Evolutionary conservation across 2,329 filamentous ascomycete genomes (phyloP).

Genomic region (Alternaria longipes): DNA sequence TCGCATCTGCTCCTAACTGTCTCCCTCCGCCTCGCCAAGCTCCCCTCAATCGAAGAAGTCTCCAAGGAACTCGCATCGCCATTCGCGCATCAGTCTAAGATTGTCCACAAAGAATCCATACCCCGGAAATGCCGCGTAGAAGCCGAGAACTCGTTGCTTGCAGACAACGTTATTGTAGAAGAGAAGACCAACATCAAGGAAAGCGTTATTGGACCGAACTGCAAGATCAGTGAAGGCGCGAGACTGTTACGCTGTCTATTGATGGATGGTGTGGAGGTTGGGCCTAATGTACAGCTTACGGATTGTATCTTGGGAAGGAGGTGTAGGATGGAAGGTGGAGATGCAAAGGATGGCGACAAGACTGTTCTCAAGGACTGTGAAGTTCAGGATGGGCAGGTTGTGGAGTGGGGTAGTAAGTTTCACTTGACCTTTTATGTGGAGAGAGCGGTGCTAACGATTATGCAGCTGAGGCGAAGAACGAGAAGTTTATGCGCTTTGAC

Average conservation of each 20-base stretch:
- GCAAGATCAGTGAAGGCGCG: conserved; percentile 85
- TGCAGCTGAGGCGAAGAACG: conserved; percentile 64
- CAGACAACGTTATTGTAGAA: conserved; percentile 87
- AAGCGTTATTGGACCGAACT: conserved; percentile 85
- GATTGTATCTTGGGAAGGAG: conserved; percentile 86
- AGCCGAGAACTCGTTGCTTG: conserved; percentile 81
- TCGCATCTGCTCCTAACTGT: conserved; percentile 81
- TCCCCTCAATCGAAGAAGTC: conserved; percentile 74
- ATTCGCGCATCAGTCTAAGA: conserved; percentile 80
- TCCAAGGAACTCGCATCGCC: conserved; percentile 65
- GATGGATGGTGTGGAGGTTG: conserved; percentile 91
- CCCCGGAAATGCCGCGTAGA: conserved; percentile 84
- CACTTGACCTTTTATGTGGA: neutral
- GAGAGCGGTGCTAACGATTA: conserved; percentile 1
- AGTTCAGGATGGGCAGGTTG: conserved; percentile 83
- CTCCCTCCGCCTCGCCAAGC: conserved; percentile 86
- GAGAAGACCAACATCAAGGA: conserved; percentile 94
- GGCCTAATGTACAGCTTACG: conserved; percentile 83
- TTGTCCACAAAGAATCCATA: conserved; percentile 84
- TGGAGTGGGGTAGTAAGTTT: conserved; percentile 74
- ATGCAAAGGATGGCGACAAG: conserved; percentile 55
- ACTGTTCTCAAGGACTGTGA: conserved; percentile 84
- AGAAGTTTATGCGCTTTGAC: conserved; percentile 67
- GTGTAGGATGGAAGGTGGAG: conserved; percentile 83
- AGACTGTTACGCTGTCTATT: conserved; percentile 86